These are phyloP conservation scores for Leptosphaerulina australis DNA, from an alignment of 2,329 filamentous ascomycete species.

Conservation along the genomic window DNA sequence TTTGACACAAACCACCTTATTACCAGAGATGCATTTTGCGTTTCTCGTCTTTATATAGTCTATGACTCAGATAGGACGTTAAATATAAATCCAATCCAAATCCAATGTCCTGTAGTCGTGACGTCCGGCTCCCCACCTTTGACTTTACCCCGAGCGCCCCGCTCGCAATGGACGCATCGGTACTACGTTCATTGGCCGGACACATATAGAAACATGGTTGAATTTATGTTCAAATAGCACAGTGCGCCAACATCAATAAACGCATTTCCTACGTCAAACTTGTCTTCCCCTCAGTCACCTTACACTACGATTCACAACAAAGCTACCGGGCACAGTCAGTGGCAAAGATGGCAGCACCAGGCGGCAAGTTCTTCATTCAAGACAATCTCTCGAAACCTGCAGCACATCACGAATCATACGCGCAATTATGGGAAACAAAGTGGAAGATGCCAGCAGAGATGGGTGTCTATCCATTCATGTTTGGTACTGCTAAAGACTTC, in stretches of 20 bases:
- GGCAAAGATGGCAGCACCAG: slow-evolving; percentile 52
- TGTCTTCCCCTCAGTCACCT: no score
- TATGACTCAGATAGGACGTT: no score
- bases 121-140: slow-evolving; percentile 17
- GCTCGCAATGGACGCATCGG: neutral
- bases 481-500: slow-evolving; percentile 71
- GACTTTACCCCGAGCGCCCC: neutral
- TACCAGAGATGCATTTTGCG: no score
- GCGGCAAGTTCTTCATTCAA: slow-evolving; percentile 55
- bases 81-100: no score
- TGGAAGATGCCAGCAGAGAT: slow-evolving; percentile 71
- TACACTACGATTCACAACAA: neutral
- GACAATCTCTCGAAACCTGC: slow-evolving; percentile 52
- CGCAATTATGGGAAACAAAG: slow-evolving; percentile 71
- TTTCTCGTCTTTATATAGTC: no score
- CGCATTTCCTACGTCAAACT: neutral
- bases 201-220: neutral
- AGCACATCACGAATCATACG: slow-evolving; percentile 55
- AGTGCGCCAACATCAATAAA: neutral
- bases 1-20: no score
- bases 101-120: slow-evolving; percentile 8
- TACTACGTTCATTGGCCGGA: slow-evolving; percentile 5
- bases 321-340: neutral
- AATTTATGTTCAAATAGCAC: neutral
- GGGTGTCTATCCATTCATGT: slow-evolving; percentile 76